Evolutionary conservation across 169 alveolate genomes (phyloP).

Genomic region (Plasmodium cynomolgi): DNA sequence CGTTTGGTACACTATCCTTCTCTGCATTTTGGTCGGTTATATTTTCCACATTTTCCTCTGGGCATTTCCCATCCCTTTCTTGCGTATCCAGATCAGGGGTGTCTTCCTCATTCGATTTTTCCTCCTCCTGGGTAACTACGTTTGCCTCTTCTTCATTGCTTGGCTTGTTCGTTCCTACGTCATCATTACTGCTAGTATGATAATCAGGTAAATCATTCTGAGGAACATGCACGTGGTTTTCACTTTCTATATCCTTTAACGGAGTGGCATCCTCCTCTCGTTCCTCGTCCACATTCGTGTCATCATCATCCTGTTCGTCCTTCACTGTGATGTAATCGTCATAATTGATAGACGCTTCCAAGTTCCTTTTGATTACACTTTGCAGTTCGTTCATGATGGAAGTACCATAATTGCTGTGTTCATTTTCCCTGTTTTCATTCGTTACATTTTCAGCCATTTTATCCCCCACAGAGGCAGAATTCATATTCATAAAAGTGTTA

Average conservation of each 20-base stretch:
- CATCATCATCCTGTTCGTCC: slow-evolving; percentile 17
- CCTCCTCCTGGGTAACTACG: background rate
- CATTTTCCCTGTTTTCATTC: background rate
- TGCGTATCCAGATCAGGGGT: background rate
- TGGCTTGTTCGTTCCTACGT: background rate
- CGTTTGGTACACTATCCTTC: background rate
- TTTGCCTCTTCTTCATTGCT: background rate
- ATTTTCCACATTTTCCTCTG: background rate
- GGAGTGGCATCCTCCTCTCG: background rate
- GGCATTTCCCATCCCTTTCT: background rate
- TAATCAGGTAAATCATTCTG: background rate
- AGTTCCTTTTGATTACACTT: background rate
- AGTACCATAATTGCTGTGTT: background rate
- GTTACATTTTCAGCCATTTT: background rate
- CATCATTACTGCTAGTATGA: background rate
- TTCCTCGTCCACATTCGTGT: background rate
- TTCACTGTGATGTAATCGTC: slow-evolving; percentile 41
- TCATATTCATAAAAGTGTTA: slow-evolving; percentile 37
- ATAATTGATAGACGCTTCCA: slow-evolving; percentile 11
- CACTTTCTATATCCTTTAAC: background rate
- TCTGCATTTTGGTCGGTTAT: background rate
- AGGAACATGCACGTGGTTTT: background rate
- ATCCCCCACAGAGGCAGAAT: background rate
- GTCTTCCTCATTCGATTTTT: background rate
- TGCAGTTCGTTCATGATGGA: slow-evolving; percentile 1